Percentiles rank a stretch among this genome's conserved stretches.
Evolutionary conservation across 441 rosid genomes (phyloP).

Genomic region (Populus tomentosa): DNA sequence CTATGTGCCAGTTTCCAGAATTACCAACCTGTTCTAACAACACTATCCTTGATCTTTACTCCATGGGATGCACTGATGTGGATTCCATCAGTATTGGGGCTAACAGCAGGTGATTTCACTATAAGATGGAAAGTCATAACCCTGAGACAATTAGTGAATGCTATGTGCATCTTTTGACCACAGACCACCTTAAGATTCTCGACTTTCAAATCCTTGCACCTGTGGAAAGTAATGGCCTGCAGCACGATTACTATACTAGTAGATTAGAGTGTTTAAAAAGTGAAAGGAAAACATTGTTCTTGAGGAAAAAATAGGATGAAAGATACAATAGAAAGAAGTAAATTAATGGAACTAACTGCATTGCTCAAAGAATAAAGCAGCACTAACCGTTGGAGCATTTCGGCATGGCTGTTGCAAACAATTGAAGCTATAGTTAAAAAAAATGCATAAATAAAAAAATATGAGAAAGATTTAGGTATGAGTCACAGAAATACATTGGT

Average conservation of each 20-base stretch:
- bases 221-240: conserved; percentile 86
- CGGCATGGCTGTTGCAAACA: conserved; percentile 71
- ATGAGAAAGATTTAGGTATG: conserved; percentile 13
- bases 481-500: conserved; percentile 34
- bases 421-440: conserved; percentile 17
- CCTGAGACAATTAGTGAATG: conserved; percentile 63
- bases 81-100: conserved; percentile 95
- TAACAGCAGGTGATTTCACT: conserved; percentile 66
- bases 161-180: conserved; percentile 82
- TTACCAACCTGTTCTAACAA: conserved; percentile 61
- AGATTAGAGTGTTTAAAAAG: conserved; percentile 9
- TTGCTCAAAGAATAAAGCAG: conserved; percentile 16
- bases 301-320: not conserved
- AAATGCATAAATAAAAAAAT: conserved; percentile 9
- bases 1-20: not conserved
- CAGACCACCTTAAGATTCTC: conserved; percentile 46
- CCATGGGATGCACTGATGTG: conserved; percentile 73
- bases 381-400: conserved; percentile 87
- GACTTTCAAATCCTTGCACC: conserved; percentile 70
- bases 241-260: conserved; percentile 5
- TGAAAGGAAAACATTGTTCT: not conserved
- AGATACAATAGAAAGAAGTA: not conserved
- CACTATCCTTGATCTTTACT: conserved; percentile 47
- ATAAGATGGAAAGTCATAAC: conserved; percentile 41
- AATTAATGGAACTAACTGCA: conserved; percentile 18